These are phyloP conservation scores for Pseudocercospora macadamiae DNA, from an alignment of 2,329 filamentous ascomycete genomes.

Conservation along the genomic window DNA sequence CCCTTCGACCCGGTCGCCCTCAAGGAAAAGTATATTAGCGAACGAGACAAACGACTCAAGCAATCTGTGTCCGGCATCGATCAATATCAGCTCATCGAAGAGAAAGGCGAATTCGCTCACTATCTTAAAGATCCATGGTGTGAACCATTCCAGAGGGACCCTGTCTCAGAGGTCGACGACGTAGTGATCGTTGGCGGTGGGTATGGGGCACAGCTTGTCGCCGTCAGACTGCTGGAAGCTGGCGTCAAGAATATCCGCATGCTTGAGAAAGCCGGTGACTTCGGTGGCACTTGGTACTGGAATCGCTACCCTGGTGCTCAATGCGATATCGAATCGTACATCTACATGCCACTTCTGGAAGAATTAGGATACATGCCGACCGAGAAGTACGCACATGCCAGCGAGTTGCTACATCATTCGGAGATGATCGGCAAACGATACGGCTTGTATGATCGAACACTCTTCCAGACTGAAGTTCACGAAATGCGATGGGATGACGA, in stretches of 20 bases:
- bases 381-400: slow-evolving; percentile 38
- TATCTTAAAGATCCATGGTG: slow-evolving; percentile 28
- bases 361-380: slow-evolving; percentile 48
- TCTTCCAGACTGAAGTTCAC: slow-evolving; percentile 35
- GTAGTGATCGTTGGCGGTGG: slow-evolving; percentile 28
- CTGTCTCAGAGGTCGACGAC: slow-evolving; percentile 24
- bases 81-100: slow-evolving; percentile 28
- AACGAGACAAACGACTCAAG: slow-evolving; percentile 26
- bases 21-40: slow-evolving; percentile 27
- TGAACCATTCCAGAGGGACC: slow-evolving; percentile 21
- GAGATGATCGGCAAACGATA: slow-evolving; percentile 26
- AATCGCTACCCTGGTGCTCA: slow-evolving; percentile 49
- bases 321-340: slow-evolving; percentile 52
- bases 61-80: slow-evolving; percentile 24
- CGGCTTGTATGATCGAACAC: slow-evolving; percentile 45
- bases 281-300: slow-evolving; percentile 48
- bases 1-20: slow-evolving; percentile 25
- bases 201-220: slow-evolving; percentile 28
- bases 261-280: slow-evolving; percentile 28
- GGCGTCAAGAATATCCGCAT: slow-evolving; percentile 27
- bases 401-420: slow-evolving; percentile 46
- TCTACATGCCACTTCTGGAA: slow-evolving; percentile 51
- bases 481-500: slow-evolving; percentile 32
- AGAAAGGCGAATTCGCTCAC: slow-evolving; percentile 21
- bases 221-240: slow-evolving; percentile 27